phyloP scores from a whole-genome alignment of 2,329 filamentous ascomycete species.

The Coniochaeta sp. region DNA sequence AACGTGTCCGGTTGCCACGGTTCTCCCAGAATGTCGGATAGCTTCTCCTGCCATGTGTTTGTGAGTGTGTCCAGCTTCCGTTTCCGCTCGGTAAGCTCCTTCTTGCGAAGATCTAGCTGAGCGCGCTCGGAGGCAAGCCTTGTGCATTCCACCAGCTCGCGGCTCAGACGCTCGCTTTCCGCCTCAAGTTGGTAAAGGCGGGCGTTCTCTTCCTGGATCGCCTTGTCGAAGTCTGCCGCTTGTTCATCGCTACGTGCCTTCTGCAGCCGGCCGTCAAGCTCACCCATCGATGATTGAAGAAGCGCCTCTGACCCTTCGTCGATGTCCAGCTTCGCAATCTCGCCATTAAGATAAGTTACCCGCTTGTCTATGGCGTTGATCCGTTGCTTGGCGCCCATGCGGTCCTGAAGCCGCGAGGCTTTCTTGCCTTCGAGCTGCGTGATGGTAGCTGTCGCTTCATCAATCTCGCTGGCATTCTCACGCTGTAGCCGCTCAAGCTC shows the following conservation, averaged over 20 bases:
- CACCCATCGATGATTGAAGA: slow-evolving; percentile 66
- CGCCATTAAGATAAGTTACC: slow-evolving; percentile 56
- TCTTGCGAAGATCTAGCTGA: slow-evolving; percentile 74
- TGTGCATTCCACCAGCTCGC: slow-evolving; percentile 79
- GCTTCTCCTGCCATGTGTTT: slow-evolving; percentile 64
- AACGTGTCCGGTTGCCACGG: slow-evolving; percentile 65
- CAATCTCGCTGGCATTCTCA: slow-evolving; percentile 67
- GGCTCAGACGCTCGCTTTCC: slow-evolving; percentile 62
- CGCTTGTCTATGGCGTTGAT: slow-evolving; percentile 69
- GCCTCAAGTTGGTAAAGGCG: slow-evolving; percentile 64
- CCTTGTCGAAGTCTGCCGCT: slow-evolving; percentile 60
- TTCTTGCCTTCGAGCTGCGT: slow-evolving; percentile 69
- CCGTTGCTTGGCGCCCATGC: slow-evolving; percentile 64
- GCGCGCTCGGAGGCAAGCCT: slow-evolving; percentile 76
- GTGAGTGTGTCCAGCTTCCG: slow-evolving; percentile 71
- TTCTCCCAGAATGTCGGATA: slow-evolving; percentile 56
- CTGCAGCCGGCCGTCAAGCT: slow-evolving; percentile 57
- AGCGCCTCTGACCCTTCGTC: slow-evolving; percentile 81
- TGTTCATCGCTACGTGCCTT: slow-evolving; percentile 58
- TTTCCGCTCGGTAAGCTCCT: slow-evolving; percentile 68
- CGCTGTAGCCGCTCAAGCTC: slow-evolving; percentile 68
- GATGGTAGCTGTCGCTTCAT: slow-evolving; percentile 64
- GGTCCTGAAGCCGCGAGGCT: slow-evolving; percentile 65
- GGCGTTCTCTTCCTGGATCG: slow-evolving; percentile 59
- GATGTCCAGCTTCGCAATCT: slow-evolving; percentile 65